These are phyloP conservation scores for Rhizophagus sp. DNA, from an alignment of 192 early-diverging fungal species.

Conservation along the genomic window DNA sequence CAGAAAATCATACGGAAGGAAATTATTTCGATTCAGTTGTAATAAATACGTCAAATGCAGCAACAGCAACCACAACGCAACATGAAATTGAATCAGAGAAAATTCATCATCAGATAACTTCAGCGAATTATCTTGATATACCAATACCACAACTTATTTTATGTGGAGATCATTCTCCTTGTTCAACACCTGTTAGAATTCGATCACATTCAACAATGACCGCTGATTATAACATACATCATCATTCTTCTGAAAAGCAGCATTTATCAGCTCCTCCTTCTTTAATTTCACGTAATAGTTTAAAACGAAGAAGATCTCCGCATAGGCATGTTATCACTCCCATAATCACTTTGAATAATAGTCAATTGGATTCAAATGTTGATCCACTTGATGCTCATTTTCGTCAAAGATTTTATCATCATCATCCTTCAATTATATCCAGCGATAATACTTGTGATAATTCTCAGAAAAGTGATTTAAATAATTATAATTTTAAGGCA, in stretches of 20 bases:
- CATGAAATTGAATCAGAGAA: neutral
- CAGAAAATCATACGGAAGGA: neutral
- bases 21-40: neutral
- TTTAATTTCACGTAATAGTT: neutral
- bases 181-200: neutral
- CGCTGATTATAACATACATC: neutral
- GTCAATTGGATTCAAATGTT: neutral
- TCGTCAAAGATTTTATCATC: neutral
- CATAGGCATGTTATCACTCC: neutral
- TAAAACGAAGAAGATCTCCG: conserved; percentile 7
- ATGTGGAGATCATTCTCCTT: neutral
- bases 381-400: neutral
- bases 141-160: neutral
- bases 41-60: neutral
- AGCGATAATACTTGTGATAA: neutral
- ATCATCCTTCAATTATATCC: neutral
- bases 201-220: neutral
- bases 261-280: neutral
- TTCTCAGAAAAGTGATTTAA: conserved; percentile 29
- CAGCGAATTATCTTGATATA: neutral
- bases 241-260: neutral
- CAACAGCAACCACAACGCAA: neutral
- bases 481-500: conserved; percentile 26
- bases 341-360: neutral
- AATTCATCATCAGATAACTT: neutral